phyloP scores from a whole-genome alignment of 139 green algal genomes.

The Volvox reticuliferus region DNA sequence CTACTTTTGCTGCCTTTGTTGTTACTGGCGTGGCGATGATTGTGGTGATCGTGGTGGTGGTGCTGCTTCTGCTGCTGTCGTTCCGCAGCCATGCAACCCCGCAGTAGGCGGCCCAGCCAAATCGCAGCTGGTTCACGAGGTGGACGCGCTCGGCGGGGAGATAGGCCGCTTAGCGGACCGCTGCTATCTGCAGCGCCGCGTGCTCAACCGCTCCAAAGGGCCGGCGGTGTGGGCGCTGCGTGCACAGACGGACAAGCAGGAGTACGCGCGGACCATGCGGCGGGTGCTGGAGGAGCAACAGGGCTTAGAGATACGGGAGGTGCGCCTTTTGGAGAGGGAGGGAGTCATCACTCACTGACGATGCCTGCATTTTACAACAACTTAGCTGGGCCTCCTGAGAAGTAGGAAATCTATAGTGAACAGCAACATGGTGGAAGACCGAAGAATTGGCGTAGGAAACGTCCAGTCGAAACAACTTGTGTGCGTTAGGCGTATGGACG shows the following conservation, averaged over 20 bases:
- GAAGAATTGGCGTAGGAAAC: no score
- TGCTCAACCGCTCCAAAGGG: constrained; percentile 94
- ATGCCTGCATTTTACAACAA: no score
- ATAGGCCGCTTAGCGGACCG: constrained; percentile 96
- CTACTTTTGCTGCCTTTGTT: no score
- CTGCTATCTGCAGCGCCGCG: constrained; percentile 95
- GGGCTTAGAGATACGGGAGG: constrained; percentile 93
- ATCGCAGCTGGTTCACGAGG: constrained; percentile 95
- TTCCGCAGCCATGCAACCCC: constrained; percentile 83
- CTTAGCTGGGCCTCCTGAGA: no score
- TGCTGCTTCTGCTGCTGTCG: neutral
- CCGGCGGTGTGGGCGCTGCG: constrained; percentile 97
- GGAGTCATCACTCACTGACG: no score
- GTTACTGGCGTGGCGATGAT: no score
- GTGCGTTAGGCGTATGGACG: no score
- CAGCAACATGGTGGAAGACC: no score
- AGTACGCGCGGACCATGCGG: constrained; percentile 87
- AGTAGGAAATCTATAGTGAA: no score
- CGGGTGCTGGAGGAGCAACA: constrained; percentile 82
- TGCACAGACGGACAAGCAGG: constrained; percentile 98
- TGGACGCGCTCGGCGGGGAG: constrained; percentile 95
- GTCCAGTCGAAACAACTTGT: no score
- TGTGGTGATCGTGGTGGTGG: no score
- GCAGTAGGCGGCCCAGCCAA: constrained; percentile 95
- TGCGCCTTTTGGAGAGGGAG: neutral